Evolutionary conservation across 352 stramenopile genomes (phyloP).

Genomic region (Pythium phragmiticola): DNA sequence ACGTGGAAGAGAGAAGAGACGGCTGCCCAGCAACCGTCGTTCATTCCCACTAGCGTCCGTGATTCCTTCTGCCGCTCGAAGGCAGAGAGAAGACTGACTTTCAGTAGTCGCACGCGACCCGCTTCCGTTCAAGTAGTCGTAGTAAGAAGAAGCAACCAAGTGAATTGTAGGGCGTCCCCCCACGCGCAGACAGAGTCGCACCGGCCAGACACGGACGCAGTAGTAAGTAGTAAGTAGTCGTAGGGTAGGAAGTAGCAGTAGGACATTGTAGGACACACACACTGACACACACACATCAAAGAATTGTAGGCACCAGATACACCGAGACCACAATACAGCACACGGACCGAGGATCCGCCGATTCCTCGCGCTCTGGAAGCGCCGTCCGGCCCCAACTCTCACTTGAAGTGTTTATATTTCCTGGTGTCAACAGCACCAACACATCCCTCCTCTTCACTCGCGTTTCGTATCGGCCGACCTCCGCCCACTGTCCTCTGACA

Average conservation of each 20-base stretch:
- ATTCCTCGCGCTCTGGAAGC: neutral
- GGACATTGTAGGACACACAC: constrained; percentile 15
- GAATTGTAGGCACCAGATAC: constrained; percentile 13
- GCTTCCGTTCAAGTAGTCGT: constrained; percentile 10
- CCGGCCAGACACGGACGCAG: constrained; percentile 26
- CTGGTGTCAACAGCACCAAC: neutral
- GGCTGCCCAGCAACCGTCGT: neutral
- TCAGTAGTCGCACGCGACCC: constrained; percentile 9
- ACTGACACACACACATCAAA: constrained; percentile 15
- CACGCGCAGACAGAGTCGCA: constrained; percentile 13
- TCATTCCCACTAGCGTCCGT: neutral
- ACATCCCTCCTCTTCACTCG: constrained; percentile 12
- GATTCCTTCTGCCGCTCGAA: constrained; percentile 20
- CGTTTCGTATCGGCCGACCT: constrained; percentile 1
- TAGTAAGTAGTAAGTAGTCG: constrained; percentile 44
- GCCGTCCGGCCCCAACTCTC: neutral
- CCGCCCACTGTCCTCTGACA: neutral
- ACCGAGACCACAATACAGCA: constrained; percentile 10
- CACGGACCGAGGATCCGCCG: neutral
- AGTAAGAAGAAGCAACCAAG: constrained; percentile 28
- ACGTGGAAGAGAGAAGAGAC: neutral
- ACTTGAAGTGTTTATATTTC: neutral
- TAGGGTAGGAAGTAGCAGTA: constrained; percentile 29
- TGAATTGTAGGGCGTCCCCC: constrained; percentile 21
- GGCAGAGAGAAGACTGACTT: constrained; percentile 14